Percentiles rank a stretch among this genome's conserved stretches.
Evolutionary conservation across 2,329 filamentous ascomycete species (phyloP).

Genomic region (Scopulariopsis brevicaulis): DNA sequence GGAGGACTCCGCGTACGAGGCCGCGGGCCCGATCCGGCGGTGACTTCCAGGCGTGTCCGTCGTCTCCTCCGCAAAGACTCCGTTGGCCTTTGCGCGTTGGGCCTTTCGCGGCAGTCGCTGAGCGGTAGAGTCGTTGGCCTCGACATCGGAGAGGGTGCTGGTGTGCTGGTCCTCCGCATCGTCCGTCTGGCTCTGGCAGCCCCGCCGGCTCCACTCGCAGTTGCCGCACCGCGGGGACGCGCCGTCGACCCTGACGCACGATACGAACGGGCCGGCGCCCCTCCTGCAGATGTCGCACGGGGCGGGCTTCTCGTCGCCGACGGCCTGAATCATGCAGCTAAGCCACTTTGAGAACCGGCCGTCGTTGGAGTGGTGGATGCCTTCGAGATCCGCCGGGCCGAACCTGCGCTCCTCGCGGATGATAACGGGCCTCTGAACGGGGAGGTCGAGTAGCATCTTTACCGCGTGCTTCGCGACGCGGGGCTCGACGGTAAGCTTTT

Average conservation of each 20-base stretch:
- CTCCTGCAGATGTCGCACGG: slow-evolving; percentile 29
- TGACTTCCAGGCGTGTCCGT: background rate
- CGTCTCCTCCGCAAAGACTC: background rate
- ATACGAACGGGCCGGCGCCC: slow-evolving; percentile 29
- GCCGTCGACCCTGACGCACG: slow-evolving; percentile 30
- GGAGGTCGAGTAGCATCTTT: slow-evolving; percentile 18
- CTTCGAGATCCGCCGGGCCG: slow-evolving; percentile 22
- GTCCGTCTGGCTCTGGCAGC: slow-evolving; percentile 17
- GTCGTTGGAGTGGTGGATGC: slow-evolving; percentile 21
- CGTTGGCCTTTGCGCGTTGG: background rate
- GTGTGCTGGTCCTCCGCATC: background rate
- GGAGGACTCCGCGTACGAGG: background rate
- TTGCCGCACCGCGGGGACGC: slow-evolving; percentile 36
- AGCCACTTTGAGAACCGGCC: slow-evolving; percentile 19
- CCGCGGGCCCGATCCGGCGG: background rate
- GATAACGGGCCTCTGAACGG: slow-evolving; percentile 25
- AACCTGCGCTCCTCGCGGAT: slow-evolving; percentile 31
- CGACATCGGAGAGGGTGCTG: background rate
- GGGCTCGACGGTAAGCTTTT: background rate
- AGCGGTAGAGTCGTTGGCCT: background rate
- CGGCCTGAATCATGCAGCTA: slow-evolving; percentile 38
- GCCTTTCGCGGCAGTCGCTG: background rate
- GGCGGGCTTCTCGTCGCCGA: slow-evolving; percentile 25
- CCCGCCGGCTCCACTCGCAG: slow-evolving; percentile 35
- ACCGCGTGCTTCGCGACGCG: background rate